Evolutionary conservation across 441 rosid genomes (phyloP), one percentile per base, ranked within the genome.

Genomic region (Raphanus hybrid): DNA sequence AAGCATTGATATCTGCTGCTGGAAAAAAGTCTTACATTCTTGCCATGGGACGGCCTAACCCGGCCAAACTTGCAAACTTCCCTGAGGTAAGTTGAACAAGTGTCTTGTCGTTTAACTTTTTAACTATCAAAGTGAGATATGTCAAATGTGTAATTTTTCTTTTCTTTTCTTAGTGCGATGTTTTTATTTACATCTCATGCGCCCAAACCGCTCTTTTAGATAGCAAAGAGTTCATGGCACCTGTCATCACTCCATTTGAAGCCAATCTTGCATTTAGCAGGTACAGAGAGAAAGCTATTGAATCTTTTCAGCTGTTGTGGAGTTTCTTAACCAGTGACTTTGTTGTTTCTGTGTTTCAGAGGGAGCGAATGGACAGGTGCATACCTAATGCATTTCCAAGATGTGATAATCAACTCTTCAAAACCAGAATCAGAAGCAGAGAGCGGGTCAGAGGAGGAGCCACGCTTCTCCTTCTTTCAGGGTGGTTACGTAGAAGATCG

Each of bases 51-150:
- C 86, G 88, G 75, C 98, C 97, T 69, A 95, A 95, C 76, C 96
- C 98, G n/a, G 92, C 97, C 62, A 95, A 95, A 83, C 96, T 95
- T 65, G 99, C 98, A 23, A 95, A 95, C 83, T 95, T 92, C 70
- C 99, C 94, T 0, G 98, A 95, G 88, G 99, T 88, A 80, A 75
- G 65, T 78, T 67, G 11, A 59, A 54, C 2, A 48, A 62, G 11
- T 35, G 65, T 20, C 45, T 50, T 67, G 71, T 29, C 45, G 39
- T 8, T 9, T 5, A 66, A 64, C 12, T 62, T 14, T 20, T n/a
- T n/a, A 70, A 64, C 20, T 64, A 73, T 18, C 63, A 70, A 32
- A 61, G 71, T 60, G 61, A 39, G 48, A 39, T 59, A 41, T 74
- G 39, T 29, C 20, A 14, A 48, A 10, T 52, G 62, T 37, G 23